These are phyloP conservation scores for Podospora pseudopauciseta DNA, from an alignment of 495 filamentous ascomycete species.

Conservation along the genomic window DNA sequence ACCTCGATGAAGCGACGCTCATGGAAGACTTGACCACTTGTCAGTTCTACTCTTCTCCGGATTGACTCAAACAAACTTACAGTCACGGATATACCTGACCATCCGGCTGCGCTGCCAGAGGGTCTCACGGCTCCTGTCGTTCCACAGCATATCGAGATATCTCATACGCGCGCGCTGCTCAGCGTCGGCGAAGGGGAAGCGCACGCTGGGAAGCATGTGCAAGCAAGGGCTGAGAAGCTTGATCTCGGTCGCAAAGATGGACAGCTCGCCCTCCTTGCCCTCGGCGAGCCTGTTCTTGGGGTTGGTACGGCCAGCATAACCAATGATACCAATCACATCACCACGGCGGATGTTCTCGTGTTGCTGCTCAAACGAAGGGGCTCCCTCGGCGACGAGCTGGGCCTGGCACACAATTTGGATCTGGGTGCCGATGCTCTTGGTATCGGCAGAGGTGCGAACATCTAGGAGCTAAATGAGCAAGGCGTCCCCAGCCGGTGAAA, in stretches of 20 bases:
- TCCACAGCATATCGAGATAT: slow-evolving; percentile 95
- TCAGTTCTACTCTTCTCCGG: slow-evolving; percentile 1
- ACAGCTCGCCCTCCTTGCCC: slow-evolving; percentile 79
- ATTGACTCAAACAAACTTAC: neutral
- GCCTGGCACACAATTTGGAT: slow-evolving; percentile 90
- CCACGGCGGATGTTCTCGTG: slow-evolving; percentile 87
- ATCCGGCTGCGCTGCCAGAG: slow-evolving; percentile 83
- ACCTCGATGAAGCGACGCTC: slow-evolving; percentile 83
- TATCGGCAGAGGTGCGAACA: slow-evolving; percentile 57
- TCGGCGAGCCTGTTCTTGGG: slow-evolving; percentile 72
- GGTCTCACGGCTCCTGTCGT: slow-evolving; percentile 73
- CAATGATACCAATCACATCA: slow-evolving; percentile 85
- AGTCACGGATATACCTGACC: slow-evolving; percentile 76
- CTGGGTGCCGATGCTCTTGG: slow-evolving; percentile 58
- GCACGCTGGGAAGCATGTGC: slow-evolving; percentile 86
- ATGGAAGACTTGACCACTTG: slow-evolving; percentile 56
- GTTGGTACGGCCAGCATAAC: slow-evolving; percentile 82
- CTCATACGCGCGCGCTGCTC: slow-evolving; percentile 85
- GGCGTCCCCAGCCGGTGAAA: neutral
- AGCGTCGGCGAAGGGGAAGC: slow-evolving; percentile 91
- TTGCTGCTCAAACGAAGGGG: slow-evolving; percentile 72
- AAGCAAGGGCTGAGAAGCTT: slow-evolving; percentile 84
- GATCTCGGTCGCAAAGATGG: slow-evolving; percentile 86
- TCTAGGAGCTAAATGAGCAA: slow-evolving; percentile 39
- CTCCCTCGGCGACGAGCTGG: slow-evolving; percentile 58